These are phyloP conservation scores for Psilocybe tampanensis DNA, from an alignment of 768 basidiomycete species.

Conservation along the genomic window DNA sequence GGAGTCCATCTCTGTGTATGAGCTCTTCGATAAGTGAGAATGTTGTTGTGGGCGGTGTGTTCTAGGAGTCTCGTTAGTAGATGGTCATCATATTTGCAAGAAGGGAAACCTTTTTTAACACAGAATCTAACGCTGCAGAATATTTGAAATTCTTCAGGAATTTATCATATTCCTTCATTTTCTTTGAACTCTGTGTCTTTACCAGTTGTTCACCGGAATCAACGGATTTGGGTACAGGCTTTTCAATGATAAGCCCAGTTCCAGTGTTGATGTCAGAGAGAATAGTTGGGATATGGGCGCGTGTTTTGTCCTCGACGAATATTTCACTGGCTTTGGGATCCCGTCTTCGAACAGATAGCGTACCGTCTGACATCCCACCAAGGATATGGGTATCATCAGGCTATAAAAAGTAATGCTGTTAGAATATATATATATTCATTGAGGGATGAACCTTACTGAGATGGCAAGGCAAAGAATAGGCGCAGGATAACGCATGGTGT, in stretches of 20 bases:
- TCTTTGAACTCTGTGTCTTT: constrained; percentile 66
- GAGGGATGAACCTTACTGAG: constrained; percentile 60
- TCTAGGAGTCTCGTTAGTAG: constrained; percentile 44
- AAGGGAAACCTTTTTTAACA: constrained; percentile 71
- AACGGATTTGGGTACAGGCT: constrained; percentile 36
- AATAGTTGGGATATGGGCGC: constrained; percentile 11
- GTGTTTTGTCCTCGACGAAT: constrained; percentile 6
- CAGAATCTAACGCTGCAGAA: constrained; percentile 90
- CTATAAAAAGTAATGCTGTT: constrained; percentile 38
- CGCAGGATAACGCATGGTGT: constrained; percentile 98
- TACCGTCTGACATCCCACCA: constrained; percentile 97
- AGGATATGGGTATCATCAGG: constrained; percentile 97
- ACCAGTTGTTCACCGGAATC: constrained; percentile 80
- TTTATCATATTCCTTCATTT: constrained; percentile 86
- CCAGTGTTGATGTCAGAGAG: constrained; percentile 17
- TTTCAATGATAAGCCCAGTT: constrained; percentile 2
- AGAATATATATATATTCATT: constrained; percentile 6
- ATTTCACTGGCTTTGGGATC: constrained; percentile 72
- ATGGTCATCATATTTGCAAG: background rate
- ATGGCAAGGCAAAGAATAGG: constrained; percentile 88
- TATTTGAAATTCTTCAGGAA: constrained; percentile 93
- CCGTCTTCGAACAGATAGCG: constrained; percentile 92
- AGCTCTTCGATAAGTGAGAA: constrained; percentile 94
- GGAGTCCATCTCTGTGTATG: constrained; percentile 87
- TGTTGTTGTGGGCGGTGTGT: constrained; percentile 79